Percentiles rank a stretch among this genome's conserved stretches.
Evolutionary conservation across 192 early-diverging fungal species (phyloP).

Genomic region (Geranomyces michiganensis): DNA sequence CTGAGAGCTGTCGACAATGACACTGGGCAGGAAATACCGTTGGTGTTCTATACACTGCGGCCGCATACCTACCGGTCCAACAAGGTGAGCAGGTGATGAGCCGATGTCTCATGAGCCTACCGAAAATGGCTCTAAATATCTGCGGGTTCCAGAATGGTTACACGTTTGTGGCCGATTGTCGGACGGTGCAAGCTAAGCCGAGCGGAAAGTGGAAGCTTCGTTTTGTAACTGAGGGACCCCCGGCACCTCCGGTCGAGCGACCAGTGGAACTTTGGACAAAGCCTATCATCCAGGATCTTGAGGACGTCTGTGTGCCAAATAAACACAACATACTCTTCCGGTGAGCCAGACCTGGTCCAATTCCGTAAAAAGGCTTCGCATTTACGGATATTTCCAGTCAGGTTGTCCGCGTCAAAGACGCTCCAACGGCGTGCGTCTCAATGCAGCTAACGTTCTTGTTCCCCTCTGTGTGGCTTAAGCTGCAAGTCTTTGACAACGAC

Average conservation of each 20-base stretch:
- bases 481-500: slow-evolving; percentile 62
- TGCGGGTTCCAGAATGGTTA: slow-evolving; percentile 45
- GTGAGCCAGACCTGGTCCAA: slow-evolving; percentile 16
- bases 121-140: background rate
- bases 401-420: slow-evolving; percentile 56
- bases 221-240: slow-evolving; percentile 42
- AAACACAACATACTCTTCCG: slow-evolving; percentile 62
- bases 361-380: background rate
- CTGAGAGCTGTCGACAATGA: slow-evolving; percentile 55
- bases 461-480: slow-evolving; percentile 39
- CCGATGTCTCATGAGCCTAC: no score
- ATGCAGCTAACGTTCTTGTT: slow-evolving; percentile 53
- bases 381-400: slow-evolving; percentile 36
- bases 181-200: slow-evolving; percentile 28
- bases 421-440: slow-evolving; percentile 45
- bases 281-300: slow-evolving; percentile 56
- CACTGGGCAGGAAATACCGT: slow-evolving; percentile 44
- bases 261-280: slow-evolving; percentile 47
- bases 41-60: slow-evolving; percentile 42
- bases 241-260: slow-evolving; percentile 35
- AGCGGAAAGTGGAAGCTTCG: slow-evolving; percentile 58
- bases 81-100: slow-evolving; percentile 46
- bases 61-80: slow-evolving; percentile 45
- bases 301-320: slow-evolving; percentile 56
- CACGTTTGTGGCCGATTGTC: slow-evolving; percentile 50